phyloP scores from a whole-genome alignment of 495 filamentous ascomycete genomes.

The Jackrogersella minutella region DNA sequence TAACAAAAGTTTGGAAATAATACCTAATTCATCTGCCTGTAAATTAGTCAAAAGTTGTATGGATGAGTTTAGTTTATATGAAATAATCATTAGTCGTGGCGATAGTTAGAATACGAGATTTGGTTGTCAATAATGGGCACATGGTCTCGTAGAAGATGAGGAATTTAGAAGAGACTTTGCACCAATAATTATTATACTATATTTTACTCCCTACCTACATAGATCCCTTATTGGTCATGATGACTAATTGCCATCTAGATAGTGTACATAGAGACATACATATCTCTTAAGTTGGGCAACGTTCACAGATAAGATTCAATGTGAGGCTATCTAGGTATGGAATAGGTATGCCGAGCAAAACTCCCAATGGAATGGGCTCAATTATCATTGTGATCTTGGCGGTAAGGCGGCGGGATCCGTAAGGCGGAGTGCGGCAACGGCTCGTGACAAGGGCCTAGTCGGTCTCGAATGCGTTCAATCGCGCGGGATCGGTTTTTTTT shows the following conservation, averaged over 20 bases:
- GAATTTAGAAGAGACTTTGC: too few relatives aligned
- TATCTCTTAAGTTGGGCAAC: background rate
- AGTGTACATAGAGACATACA: too few relatives aligned
- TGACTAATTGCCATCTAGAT: too few relatives aligned
- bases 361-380: slow-evolving; percentile 15
- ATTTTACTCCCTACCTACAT: background rate
- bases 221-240: background rate
- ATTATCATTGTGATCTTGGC: slow-evolving; percentile 18
- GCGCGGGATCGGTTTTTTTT: slow-evolving; percentile 20
- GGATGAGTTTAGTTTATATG: background rate
- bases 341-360: slow-evolving; percentile 12
- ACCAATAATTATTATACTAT: background rate
- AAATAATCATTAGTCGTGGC: background rate
- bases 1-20: slow-evolving; percentile 5
- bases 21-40: slow-evolving; percentile 1
- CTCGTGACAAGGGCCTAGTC: slow-evolving; percentile 21
- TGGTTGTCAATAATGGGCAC: background rate
- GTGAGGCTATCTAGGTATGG: slow-evolving; percentile 1
- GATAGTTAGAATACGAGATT: background rate
- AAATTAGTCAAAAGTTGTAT: background rate
- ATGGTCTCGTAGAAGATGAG: background rate
- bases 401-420: slow-evolving; percentile 11
- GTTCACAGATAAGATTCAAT: slow-evolving; percentile 1
- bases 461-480: slow-evolving; percentile 18
- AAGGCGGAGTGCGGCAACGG: slow-evolving; percentile 6